These are phyloP conservation scores for Spinacia oleracea DNA, from an alignment of 179 eudicot species.

Conservation along the genomic window DNA sequence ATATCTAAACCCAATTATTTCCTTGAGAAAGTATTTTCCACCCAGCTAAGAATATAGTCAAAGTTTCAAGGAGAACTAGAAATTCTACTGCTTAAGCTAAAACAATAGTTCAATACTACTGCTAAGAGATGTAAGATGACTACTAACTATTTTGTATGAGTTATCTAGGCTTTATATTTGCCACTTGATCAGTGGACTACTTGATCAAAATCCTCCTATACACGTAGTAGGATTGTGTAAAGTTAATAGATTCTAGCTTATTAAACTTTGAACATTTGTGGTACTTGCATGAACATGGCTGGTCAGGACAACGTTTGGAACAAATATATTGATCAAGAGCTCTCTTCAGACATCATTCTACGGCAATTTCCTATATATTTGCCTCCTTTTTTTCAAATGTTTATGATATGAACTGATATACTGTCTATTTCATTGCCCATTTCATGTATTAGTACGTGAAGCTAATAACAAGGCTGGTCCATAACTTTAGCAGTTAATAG, in stretches of 20 bases:
- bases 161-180: background rate
- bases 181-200: background rate
- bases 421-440: too few relatives aligned
- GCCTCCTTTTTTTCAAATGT: background rate
- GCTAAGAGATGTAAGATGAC: background rate
- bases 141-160: background rate
- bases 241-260: background rate
- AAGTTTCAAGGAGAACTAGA: background rate
- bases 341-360: background rate
- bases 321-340: background rate
- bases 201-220: background rate
- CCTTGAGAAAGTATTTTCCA: background rate
- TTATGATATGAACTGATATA: background rate
- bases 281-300: background rate
- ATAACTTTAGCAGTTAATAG: too few relatives aligned
- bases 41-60: background rate
- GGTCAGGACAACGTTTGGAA: background rate
- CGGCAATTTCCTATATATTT: background rate
- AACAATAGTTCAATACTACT: background rate
- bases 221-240: background rate
- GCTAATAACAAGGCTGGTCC: background rate
- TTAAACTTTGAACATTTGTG: background rate
- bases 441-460: too few relatives aligned
- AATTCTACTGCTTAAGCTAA: background rate
- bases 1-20: background rate